phyloP scores from a whole-genome alignment of 2,329 filamentous ascomycete species.

The Monilinia aucupariae region DNA sequence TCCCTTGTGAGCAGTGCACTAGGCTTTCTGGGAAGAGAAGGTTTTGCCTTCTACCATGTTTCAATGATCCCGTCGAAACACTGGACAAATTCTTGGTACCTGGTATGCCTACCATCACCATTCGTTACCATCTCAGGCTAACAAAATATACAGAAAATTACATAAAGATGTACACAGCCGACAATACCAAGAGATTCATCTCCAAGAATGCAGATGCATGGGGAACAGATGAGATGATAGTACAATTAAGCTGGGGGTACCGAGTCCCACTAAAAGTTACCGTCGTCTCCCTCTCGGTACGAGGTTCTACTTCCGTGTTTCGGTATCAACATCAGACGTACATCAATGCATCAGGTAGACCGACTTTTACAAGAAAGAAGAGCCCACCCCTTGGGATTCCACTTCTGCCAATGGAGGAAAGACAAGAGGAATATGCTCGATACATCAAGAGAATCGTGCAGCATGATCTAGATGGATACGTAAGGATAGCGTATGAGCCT shows the following conservation, averaged over 20 bases:
- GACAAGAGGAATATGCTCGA: constrained; percentile 27
- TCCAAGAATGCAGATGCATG: constrained; percentile 28
- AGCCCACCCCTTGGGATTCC: constrained; percentile 33
- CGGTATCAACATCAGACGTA: constrained; percentile 24
- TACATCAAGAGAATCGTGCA: constrained; percentile 31
- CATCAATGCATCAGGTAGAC: constrained; percentile 17
- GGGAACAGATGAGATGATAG: constrained; percentile 26
- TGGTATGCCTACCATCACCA: constrained; percentile 20
- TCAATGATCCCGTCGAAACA: constrained; percentile 34
- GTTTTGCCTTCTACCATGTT: constrained; percentile 33
- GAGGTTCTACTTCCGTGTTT: constrained; percentile 25
- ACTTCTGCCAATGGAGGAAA: constrained; percentile 29
- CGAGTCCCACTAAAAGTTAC: constrained; percentile 24
- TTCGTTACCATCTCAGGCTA: not conserved
- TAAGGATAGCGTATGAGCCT: constrained; percentile 26
- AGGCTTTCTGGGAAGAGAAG: constrained; percentile 32
- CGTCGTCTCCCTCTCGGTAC: constrained; percentile 30
- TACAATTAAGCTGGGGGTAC: constrained; percentile 32
- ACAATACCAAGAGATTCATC: constrained; percentile 31
- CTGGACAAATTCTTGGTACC: constrained; percentile 31
- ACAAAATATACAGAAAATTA: constrained; percentile 29
- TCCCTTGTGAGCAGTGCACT: constrained; percentile 33
- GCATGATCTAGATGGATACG: constrained; percentile 26
- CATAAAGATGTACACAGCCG: constrained; percentile 29
- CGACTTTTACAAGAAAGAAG: constrained; percentile 24